These are phyloP conservation scores for Neurospora africana DNA, from an alignment of 495 filamentous ascomycete species.

Conservation along the genomic window DNA sequence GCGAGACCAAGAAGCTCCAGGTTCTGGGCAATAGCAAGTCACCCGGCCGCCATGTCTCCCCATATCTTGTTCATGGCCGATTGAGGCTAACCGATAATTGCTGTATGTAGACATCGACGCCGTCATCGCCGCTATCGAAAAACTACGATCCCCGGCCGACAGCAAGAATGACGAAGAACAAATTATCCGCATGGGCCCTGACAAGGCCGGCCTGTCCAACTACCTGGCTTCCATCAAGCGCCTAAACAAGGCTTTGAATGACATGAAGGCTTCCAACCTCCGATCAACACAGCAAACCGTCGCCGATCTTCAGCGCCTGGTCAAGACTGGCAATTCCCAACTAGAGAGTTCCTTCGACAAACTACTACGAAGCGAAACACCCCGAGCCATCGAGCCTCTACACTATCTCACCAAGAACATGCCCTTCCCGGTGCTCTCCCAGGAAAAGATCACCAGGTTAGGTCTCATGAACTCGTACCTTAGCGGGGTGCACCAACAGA, in stretches of 20 bases:
- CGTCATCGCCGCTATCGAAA: conserved; percentile 76
- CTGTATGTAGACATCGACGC: conserved; percentile 60
- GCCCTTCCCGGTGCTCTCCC: conserved; percentile 35
- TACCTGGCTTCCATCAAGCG: conserved; percentile 86
- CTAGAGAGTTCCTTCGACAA: conserved; percentile 75
- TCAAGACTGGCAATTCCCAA: conserved; percentile 66
- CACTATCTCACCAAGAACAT: conserved; percentile 87
- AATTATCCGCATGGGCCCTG: conserved; percentile 76
- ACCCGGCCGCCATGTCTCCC: not conserved
- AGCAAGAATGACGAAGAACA: conserved; percentile 80
- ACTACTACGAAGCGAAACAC: conserved; percentile 56
- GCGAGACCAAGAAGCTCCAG: conserved; percentile 83
- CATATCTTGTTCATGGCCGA: not conserved
- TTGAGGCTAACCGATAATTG: conserved; percentile 7
- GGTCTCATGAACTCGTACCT: conserved; percentile 43
- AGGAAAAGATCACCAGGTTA: conserved; percentile 39
- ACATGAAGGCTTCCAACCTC: conserved; percentile 78
- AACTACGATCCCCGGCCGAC: conserved; percentile 77
- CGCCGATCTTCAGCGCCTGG: conserved; percentile 60
- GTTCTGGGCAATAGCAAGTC: conserved; percentile 61
- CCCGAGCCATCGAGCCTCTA: conserved; percentile 70
- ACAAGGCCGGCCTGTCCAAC: conserved; percentile 67
- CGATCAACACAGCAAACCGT: conserved; percentile 86
- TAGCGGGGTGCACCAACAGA: conserved; percentile 19
- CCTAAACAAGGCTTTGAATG: conserved; percentile 64